Evolutionary conservation across 1,139 yeast species (phyloP).

Genomic region (Suhomyces maxii): DNA sequence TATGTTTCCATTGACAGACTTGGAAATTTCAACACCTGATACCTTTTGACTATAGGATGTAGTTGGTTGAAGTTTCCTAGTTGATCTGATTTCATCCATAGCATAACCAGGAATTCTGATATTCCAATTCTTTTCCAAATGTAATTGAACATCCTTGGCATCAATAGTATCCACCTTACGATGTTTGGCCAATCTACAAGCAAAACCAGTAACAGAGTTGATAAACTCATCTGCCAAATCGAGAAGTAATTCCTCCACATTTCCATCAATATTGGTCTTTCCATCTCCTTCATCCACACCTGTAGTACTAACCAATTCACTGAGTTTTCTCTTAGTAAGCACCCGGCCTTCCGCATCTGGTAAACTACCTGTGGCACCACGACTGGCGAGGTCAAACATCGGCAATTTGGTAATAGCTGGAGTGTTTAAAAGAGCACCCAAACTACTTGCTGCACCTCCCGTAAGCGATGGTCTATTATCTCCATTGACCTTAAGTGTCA

Average conservation of each 20-base stretch:
- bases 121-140: constrained; percentile 93
- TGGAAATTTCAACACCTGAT: constrained; percentile 21
- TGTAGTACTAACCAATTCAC: constrained; percentile 80
- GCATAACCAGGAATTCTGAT: constrained; percentile 92
- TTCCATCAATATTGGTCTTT: constrained; percentile 90
- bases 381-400: constrained; percentile 67
- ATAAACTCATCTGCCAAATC: constrained; percentile 97
- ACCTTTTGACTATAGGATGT: constrained; percentile 48
- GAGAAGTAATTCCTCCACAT: constrained; percentile 85
- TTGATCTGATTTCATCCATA: constrained; percentile 84
- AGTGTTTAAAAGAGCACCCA: constrained; percentile 61
- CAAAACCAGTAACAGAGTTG: constrained; percentile 84
- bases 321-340: constrained; percentile 80
- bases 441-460: constrained; percentile 76
- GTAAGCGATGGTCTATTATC: constrained; percentile 75
- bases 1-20: constrained; percentile 20
- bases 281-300: constrained; percentile 87
- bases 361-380: constrained; percentile 31
- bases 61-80: constrained; percentile 80
- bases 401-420: constrained; percentile 81
- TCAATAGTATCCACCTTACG: constrained; percentile 88
- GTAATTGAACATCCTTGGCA: constrained; percentile 86
- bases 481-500: constrained; percentile 50
- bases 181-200: constrained; percentile 92
- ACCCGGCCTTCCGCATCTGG: constrained; percentile 71